Evolutionary conservation across 176 grass and related monocot species (phyloP).

Genomic region (Thalia dealbata): DNA sequence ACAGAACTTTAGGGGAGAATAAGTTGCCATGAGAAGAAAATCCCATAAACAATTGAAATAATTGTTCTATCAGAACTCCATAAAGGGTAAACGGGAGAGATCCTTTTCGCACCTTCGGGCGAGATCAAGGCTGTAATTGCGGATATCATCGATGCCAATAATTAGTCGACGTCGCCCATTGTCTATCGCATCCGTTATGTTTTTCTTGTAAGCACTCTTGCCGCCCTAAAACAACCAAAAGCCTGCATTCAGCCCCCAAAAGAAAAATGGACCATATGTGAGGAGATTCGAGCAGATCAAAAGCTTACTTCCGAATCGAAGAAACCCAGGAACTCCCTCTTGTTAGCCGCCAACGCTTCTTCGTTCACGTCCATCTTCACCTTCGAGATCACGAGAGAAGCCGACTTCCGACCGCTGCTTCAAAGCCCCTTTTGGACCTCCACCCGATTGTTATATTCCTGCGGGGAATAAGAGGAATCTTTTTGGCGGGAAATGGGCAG

Average conservation of each 20-base stretch:
- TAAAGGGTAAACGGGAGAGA: neutral
- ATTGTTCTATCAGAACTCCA: neutral
- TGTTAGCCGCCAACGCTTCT: constrained; percentile 87
- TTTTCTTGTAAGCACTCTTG: constrained; percentile 76
- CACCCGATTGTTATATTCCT: neutral
- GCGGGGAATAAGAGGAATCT: neutral
- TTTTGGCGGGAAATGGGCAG: neutral
- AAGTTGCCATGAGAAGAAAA: neutral
- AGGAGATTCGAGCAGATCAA: neutral
- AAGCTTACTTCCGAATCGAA: constrained; percentile 70
- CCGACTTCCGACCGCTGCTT: neutral
- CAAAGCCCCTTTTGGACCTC: neutral
- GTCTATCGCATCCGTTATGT: constrained; percentile 53
- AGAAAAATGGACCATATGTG: neutral
- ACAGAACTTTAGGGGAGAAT: neutral
- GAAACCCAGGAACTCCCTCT: constrained; percentile 74
- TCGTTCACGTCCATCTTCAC: constrained; percentile 90
- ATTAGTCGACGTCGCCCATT: constrained; percentile 70
- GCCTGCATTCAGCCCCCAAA: neutral
- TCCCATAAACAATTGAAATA: neutral
- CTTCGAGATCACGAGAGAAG: neutral
- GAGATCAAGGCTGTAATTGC: constrained; percentile 81
- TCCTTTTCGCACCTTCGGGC: constrained; percentile 52
- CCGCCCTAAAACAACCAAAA: constrained; percentile 34
- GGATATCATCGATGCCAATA: constrained; percentile 88